Evolutionary conservation across 1,284 basidiomycete genomes (phyloP).

Genomic region (Trametes polyzona): DNA sequence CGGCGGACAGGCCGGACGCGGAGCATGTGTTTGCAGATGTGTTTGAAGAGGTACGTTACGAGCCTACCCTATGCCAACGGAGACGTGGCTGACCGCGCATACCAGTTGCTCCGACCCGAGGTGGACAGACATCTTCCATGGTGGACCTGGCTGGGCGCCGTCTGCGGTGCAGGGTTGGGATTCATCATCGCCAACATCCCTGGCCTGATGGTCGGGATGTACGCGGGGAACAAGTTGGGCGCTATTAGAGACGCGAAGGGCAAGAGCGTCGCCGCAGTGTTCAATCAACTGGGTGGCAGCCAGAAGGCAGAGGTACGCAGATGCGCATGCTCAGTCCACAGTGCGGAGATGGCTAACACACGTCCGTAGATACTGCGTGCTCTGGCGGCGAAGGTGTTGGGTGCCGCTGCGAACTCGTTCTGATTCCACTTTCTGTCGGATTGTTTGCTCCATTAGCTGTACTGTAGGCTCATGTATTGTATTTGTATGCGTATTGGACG

Average conservation of each 20-base stretch:
- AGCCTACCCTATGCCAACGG: neutral
- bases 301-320: constrained; percentile 85
- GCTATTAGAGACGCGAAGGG: constrained; percentile 92
- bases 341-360: constrained; percentile 23
- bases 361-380: constrained; percentile 77
- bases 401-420: constrained; percentile 50
- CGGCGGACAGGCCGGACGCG: constrained; percentile 67
- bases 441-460: neutral
- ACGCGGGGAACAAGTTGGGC: constrained; percentile 85
- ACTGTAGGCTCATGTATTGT: neutral
- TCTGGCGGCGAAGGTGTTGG: constrained; percentile 89
- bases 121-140: constrained; percentile 69
- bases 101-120: constrained; percentile 77
- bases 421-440: constrained; percentile 8
- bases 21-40: constrained; percentile 86
- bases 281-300: constrained; percentile 72
- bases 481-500: neutral
- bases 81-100: neutral
- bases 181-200: constrained; percentile 91
- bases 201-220: constrained; percentile 77
- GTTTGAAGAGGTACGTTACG: constrained; percentile 77
- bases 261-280: constrained; percentile 91
- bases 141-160: constrained; percentile 82
- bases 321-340: neutral
- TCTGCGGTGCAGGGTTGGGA: constrained; percentile 72